phyloP scores from a whole-genome alignment of 2,329 filamentous ascomycete genomes.

The Leptographium galeiforme region DNA sequence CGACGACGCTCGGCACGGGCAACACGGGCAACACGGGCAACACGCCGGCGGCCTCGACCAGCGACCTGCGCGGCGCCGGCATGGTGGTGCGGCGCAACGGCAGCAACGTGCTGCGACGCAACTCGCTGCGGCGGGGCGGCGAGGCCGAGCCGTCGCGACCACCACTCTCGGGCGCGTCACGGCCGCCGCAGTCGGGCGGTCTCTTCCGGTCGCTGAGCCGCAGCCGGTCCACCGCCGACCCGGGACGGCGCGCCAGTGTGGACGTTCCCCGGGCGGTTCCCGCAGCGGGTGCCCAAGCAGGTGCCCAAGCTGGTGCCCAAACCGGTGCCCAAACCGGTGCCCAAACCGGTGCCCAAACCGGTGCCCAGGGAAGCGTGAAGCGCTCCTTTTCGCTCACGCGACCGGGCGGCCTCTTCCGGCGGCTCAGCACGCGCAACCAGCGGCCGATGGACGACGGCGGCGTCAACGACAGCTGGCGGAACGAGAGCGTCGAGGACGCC shows the following conservation, averaged over 20 bases:
- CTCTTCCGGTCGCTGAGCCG: conserved; percentile 29
- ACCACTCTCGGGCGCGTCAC: conserved; percentile 22
- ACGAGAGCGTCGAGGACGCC: conserved; percentile 20
- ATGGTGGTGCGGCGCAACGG: conserved; percentile 24
- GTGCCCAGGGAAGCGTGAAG: conserved; percentile 13
- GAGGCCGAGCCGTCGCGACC: conserved; percentile 25
- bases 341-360: background rate
- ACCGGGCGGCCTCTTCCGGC: conserved; percentile 16
- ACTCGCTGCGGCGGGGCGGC: conserved; percentile 24
- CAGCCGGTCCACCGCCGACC: conserved; percentile 22
- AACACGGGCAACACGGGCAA: conserved; percentile 33
- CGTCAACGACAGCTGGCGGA: conserved; percentile 41
- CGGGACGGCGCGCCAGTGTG: conserved; percentile 16
- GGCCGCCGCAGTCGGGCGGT: conserved; percentile 35
- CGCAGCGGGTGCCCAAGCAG: no score
- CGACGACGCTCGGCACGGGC: conserved; percentile 30
- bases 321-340: no score
- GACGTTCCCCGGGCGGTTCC: background rate
- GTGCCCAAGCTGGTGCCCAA: no score
- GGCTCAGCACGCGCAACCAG: conserved; percentile 26
- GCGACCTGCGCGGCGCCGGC: conserved; percentile 27
- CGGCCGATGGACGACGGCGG: conserved; percentile 33
- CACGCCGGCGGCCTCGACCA: conserved; percentile 43
- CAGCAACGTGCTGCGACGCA: background rate
- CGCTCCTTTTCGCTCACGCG: conserved; percentile 39